Evolutionary conservation across 2,329 filamentous ascomycete species (phyloP).

Genomic region (Trichophyton benhamiae): DNA sequence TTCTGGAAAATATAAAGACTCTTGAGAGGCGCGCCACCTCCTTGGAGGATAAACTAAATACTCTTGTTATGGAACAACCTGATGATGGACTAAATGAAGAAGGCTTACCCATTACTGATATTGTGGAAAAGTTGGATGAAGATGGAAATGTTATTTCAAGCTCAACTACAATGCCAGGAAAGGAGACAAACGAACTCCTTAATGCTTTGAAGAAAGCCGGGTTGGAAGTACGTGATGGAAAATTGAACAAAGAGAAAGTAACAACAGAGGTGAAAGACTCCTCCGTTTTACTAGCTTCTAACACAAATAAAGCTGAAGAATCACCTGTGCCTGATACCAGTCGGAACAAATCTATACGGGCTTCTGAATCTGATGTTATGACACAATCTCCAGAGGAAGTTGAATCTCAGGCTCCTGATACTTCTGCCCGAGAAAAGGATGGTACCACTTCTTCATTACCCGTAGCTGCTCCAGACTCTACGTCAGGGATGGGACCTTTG

Average conservation of each 20-base stretch:
- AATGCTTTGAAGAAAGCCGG: constrained; percentile 69
- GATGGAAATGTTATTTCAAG: constrained; percentile 70
- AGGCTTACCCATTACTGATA: constrained; percentile 72
- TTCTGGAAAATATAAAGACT: constrained; percentile 64
- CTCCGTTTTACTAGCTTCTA: not conserved
- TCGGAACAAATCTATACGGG: too few relatives aligned
- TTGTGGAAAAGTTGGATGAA: constrained; percentile 83
- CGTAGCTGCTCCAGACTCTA: not conserved
- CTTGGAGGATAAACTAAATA: constrained; percentile 57
- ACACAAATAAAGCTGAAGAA: not conserved
- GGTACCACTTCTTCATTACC: not conserved
- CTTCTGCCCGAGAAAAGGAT: not conserved
- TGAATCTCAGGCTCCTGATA: not conserved
- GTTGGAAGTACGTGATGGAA: constrained; percentile 34
- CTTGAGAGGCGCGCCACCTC: constrained; percentile 60
- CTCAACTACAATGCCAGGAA: constrained; percentile 53
- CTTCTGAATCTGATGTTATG: not conserved
- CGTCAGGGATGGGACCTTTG: not conserved
- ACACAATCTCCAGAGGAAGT: not conserved
- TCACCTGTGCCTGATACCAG: not conserved
- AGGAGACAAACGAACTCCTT: constrained; percentile 53
- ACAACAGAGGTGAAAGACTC: constrained; percentile 6
- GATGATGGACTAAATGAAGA: constrained; percentile 41
- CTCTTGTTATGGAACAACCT: constrained; percentile 47
- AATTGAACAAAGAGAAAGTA: constrained; percentile 7